Conservation (phyloP, 306 rosid genomes). For the Pyrus pyrifolia region DNA sequence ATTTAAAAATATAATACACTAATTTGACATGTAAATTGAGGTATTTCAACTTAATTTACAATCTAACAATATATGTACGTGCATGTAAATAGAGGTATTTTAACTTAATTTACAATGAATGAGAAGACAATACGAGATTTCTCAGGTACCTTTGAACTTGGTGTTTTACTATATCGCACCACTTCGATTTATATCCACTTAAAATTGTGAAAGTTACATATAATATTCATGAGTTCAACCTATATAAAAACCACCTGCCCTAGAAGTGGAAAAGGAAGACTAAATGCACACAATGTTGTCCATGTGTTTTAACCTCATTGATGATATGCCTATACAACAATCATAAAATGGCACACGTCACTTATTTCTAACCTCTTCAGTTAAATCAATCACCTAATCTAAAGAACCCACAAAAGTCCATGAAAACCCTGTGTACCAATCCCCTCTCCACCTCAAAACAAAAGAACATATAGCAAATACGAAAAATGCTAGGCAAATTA, state of each 20-base stretch:
- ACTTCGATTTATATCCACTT: not conserved
- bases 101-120: not conserved
- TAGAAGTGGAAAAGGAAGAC: not conserved
- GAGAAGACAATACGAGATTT: not conserved
- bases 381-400: slow-evolving; percentile 32
- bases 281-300: not conserved
- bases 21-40: no score
- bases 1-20: no score
- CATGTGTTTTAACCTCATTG: not conserved
- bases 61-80: no score
- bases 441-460: slow-evolving; percentile 11
- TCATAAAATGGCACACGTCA: not conserved
- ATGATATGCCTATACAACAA: not conserved
- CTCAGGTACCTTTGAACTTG: not conserved
- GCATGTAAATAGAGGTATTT: no score
- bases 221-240: not conserved
- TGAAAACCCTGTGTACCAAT: slow-evolving; percentile 22
- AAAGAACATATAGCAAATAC: not conserved
- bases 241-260: not conserved
- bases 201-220: not conserved
- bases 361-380: slow-evolving; percentile 13
- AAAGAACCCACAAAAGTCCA: slow-evolving; percentile 24
- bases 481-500: no score
- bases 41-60: no score
- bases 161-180: not conserved